A percentile compares a stretch with the other conserved stretches of the same genome.
phyloP scores from a whole-genome alignment of 228 moss, liverwort and hornwort species.

The Sphagnum magellanicum region DNA sequence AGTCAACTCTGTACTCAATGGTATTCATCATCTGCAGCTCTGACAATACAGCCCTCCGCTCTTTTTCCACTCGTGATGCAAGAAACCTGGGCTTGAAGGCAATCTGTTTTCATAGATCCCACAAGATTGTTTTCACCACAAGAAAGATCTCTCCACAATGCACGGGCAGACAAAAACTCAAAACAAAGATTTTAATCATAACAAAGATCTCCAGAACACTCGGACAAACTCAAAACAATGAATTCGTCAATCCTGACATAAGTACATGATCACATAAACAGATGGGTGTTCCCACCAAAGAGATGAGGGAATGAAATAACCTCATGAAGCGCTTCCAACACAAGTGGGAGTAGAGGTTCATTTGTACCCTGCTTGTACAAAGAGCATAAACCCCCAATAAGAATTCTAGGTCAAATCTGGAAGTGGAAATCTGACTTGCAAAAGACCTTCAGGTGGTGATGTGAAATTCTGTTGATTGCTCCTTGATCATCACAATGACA shows the following conservation, averaged over 20 bases:
- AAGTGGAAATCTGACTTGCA: too few relatives aligned
- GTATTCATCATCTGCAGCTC: slow-evolving; percentile 99
- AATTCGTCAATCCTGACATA: too few relatives aligned
- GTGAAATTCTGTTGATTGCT: background rate
- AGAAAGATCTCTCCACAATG: too few relatives aligned
- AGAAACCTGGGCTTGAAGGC: slow-evolving; percentile 97
- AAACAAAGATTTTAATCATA: background rate
- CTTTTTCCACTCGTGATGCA: slow-evolving; percentile 95
- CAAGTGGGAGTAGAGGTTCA: slow-evolving; percentile 91
- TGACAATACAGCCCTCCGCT: slow-evolving; percentile 94
- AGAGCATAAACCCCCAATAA: background rate
- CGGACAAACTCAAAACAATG: too few relatives aligned
- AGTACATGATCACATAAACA: too few relatives aligned
- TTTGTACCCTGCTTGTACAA: slow-evolving; percentile 49
- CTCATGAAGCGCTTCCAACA: slow-evolving; percentile 97
- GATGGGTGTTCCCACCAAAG: background rate
- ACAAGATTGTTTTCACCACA: background rate
- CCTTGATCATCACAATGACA: background rate
- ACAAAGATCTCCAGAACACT: background rate
- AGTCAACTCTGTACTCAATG: slow-evolving; percentile 98
- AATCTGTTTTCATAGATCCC: slow-evolving; percentile 51
- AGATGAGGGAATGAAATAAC: slow-evolving; percentile 17
- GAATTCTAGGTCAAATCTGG: background rate
- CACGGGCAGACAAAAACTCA: background rate
- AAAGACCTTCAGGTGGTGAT: background rate